Percentiles rank a stretch among this genome's conserved stretches.
phyloP scores from a whole-genome alignment of 2,329 filamentous ascomycete genomes.

The Exophiala phaeomuriformis region DNA sequence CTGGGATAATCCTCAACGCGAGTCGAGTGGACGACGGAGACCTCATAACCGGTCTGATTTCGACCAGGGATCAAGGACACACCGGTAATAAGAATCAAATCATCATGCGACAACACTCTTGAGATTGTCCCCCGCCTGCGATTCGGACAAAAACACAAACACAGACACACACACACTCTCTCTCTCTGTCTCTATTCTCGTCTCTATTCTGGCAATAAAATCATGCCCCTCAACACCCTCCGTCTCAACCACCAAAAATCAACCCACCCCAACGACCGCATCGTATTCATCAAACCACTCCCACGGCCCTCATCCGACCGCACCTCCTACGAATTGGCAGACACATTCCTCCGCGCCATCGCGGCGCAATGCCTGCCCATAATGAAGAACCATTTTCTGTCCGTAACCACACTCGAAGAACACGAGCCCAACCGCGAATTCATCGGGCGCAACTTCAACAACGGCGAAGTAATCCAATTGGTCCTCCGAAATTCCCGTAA shows the following conservation, averaged over 20 bases:
- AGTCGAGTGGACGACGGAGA: no score
- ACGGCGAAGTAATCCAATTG: conserved; percentile 77
- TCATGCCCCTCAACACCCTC: conserved; percentile 71
- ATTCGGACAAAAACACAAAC: no score
- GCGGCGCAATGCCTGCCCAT: conserved; percentile 73
- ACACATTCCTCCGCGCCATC: conserved; percentile 67
- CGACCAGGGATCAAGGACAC: no score
- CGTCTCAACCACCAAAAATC: conserved; percentile 54
- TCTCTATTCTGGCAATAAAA: neutral
- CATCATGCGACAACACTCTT: no score
- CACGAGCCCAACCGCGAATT: conserved; percentile 76
- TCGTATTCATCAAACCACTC: conserved; percentile 79
- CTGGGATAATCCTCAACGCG: no score
- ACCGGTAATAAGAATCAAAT: no score
- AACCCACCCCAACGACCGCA: conserved; percentile 35
- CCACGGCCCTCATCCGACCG: conserved; percentile 44
- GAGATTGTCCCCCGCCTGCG: no score
- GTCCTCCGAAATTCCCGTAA: no score
- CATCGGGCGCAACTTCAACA: conserved; percentile 83
- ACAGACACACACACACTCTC: no score
- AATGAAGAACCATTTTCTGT: conserved; percentile 59
- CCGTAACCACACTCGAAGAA: conserved; percentile 67
- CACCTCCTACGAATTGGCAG: conserved; percentile 53
- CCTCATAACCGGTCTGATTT: no score
- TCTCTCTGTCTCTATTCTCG: no score